These are phyloP conservation scores for Mortierella alpina DNA, from an alignment of 192 early-diverging fungal species.

Conservation along the genomic window DNA sequence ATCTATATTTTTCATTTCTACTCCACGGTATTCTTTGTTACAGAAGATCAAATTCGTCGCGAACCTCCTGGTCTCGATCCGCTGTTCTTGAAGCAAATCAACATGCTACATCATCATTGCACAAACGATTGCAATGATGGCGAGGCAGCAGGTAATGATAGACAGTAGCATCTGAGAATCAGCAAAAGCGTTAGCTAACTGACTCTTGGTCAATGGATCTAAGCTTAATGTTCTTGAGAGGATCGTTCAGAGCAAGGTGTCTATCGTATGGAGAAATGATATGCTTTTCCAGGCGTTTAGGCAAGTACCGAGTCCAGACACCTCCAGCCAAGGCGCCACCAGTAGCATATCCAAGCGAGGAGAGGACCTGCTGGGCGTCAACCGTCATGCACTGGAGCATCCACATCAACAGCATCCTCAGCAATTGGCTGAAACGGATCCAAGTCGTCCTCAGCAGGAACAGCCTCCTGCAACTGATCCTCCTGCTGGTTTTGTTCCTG, in stretches of 20 bases:
- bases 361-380: constrained; percentile 15
- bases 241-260: constrained; percentile 15
- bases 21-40: too few species aligned
- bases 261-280: constrained; percentile 42
- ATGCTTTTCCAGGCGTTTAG: constrained; percentile 9
- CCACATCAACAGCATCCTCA: too few species aligned
- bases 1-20: too few species aligned
- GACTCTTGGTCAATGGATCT: constrained; percentile 19
- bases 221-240: constrained; percentile 3
- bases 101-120: constrained; percentile 25
- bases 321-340: constrained; percentile 45
- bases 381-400: too few species aligned
- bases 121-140: constrained; percentile 12
- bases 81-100: constrained; percentile 24
- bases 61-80: too few species aligned
- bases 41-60: too few species aligned
- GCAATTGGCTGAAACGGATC: too few species aligned
- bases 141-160: constrained; percentile 35
- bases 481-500: too few species aligned
- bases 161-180: constrained; percentile 48
- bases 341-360: constrained; percentile 33
- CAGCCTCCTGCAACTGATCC: too few species aligned
- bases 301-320: constrained; percentile 50
- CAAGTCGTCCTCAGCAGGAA: too few species aligned
- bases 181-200: constrained; percentile 25